These are phyloP conservation scores for Aspergillus fumigatus DNA, from an alignment of 2,329 filamentous ascomycete species.

Conservation along the genomic window DNA sequence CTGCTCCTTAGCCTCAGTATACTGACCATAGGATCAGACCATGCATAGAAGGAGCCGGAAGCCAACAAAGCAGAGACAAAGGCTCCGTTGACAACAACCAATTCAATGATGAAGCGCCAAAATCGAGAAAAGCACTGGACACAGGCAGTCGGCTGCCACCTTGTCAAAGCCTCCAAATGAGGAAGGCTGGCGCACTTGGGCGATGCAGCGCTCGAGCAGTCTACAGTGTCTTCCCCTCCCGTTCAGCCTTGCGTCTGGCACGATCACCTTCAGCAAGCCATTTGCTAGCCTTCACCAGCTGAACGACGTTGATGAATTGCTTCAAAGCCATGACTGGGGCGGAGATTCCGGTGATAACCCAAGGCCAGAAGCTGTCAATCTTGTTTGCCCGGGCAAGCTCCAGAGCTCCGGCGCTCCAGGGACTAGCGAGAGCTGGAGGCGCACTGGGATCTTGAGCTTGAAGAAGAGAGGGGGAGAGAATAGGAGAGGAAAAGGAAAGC, in stretches of 20 bases:
- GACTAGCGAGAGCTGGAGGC: slow-evolving; percentile 68
- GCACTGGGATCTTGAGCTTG: slow-evolving; percentile 36
- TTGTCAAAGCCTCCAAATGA: background rate
- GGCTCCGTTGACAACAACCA: background rate
- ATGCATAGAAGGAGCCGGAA: slow-evolving; percentile 22
- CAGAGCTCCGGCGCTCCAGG: slow-evolving; percentile 86
- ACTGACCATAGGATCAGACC: slow-evolving; percentile 28
- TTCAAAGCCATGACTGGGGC: slow-evolving; percentile 86
- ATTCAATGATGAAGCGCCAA: slow-evolving; percentile 1
- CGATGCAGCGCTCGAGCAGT: background rate
- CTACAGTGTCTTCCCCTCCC: slow-evolving; percentile 32
- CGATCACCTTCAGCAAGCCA: slow-evolving; percentile 92
- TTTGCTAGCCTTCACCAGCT: slow-evolving; percentile 86
- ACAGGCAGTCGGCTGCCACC: background rate
- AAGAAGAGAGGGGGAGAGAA: slow-evolving; percentile 78
- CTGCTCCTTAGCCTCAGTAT: slow-evolving; percentile 11
- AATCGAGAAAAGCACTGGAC: slow-evolving; percentile 2
- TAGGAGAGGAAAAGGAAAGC: slow-evolving; percentile 89
- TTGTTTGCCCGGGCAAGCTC: slow-evolving; percentile 94
- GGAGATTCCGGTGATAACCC: slow-evolving; percentile 76
- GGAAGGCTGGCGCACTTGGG: background rate
- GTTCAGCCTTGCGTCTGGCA: slow-evolving; percentile 53
- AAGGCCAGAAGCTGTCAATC: slow-evolving; percentile 70
- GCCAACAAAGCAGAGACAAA: slow-evolving; percentile 8
- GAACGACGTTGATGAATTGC: slow-evolving; percentile 89